Evolutionary conservation across 768 basidiomycete genomes (phyloP).

Genomic region (Amanita rimosa): DNA sequence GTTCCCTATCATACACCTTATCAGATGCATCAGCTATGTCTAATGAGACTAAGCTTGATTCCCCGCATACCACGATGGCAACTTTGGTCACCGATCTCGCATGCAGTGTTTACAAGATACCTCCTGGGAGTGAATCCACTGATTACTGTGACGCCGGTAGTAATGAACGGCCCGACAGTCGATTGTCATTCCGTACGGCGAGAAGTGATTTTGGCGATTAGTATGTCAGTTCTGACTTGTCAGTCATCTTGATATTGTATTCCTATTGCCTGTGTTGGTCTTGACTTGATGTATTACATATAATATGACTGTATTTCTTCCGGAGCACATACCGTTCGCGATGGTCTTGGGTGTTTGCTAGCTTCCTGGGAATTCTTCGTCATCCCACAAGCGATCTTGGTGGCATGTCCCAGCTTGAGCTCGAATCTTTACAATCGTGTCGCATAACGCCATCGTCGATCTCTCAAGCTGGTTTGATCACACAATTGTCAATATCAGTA

Average conservation of each 20-base stretch:
- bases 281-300: not conserved
- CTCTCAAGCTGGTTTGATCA: too few relatives aligned
- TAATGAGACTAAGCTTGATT: not conserved
- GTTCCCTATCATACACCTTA: constrained; percentile 5
- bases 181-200: constrained; percentile 24
- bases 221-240: not conserved
- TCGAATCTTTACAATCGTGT: too few relatives aligned
- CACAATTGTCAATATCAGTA: too few relatives aligned
- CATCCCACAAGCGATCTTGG: too few relatives aligned
- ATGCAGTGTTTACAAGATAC: not conserved
- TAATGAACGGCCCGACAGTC: constrained; percentile 19
- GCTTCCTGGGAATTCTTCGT: too few relatives aligned
- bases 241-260: not conserved
- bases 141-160: constrained; percentile 8
- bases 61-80: not conserved
- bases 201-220: constrained; percentile 18
- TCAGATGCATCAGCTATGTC: constrained; percentile 7
- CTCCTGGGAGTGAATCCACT: not conserved
- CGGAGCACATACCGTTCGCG: too few relatives aligned
- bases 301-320: not conserved
- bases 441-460: too few relatives aligned
- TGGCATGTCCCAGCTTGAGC: too few relatives aligned
- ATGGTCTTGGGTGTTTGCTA: too few relatives aligned
- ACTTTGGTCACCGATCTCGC: not conserved
- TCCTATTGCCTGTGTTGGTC: not conserved